Base-by-base conservation (phyloP, 129 eudicot genomes). In the Escallonia rubra region DNA sequence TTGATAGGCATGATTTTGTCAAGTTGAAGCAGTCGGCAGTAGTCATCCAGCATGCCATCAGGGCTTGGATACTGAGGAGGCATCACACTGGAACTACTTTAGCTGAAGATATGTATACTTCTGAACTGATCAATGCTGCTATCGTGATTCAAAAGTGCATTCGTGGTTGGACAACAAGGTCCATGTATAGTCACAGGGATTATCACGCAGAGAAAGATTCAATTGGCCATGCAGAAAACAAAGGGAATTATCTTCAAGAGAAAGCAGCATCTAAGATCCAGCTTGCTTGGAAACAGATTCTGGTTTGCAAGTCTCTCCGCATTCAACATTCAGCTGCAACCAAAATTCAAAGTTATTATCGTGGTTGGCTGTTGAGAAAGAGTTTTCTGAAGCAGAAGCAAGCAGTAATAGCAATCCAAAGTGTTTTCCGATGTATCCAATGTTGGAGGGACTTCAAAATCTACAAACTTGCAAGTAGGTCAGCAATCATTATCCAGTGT, bases 401-500 rank as follows among this genome's bases (percentile, higher is more conserved):
- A 73, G 92, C 93, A 15, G 83, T 65, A 63, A 41, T 73, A 41
- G 77, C 13, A 53, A 75, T 89, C 16, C 96, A 93, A 75, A 79
- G 86, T 62, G 48, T 70, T 34, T 64, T 81, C 60, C 81, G 80
- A 76, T 67, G 74, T 72, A 46, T 70, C 42, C 83, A 61, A 67
- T 68, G 59, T 66, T 62, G 67, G 67, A 82, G 82, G 74, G 72
- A 81, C 15, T 71, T 75, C 23, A 69, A 72, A 58, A 65, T 51
- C 57, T 70, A 63, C 69, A 78, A 68, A 74, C 67, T 66, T 63
- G 73, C 81, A 70, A 59, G 48, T 3, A 68, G 58, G 53, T 83
- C 95, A 12, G 90, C 90, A 11, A 67, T 80, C 12, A 43, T 67
- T 60, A 85, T 93, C 55, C 99, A 93, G 66, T 80, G 95, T 59